Evolutionary conservation across 2,329 filamentous ascomycete genomes (phyloP), one percentile per base, ranked within the genome.

Genomic region (Trichoderma asperellum): DNA sequence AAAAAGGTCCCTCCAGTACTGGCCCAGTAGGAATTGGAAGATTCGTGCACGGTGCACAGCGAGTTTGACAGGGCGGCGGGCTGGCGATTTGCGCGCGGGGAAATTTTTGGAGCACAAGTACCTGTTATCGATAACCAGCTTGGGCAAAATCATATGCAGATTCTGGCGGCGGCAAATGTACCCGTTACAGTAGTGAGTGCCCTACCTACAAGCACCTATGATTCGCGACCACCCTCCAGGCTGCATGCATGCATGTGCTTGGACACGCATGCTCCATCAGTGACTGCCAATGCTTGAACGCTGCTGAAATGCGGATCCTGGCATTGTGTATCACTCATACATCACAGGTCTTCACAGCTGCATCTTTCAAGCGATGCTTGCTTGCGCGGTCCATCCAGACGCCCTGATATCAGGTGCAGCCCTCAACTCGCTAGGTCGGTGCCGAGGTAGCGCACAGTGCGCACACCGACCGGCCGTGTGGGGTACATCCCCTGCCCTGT

Each of bases 391-490:
- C 43, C 21, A 5, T 49, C 21, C 24, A 14, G 5, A 5, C 52
- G 24, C 27, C 21, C 52, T 55, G 52, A 27, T 24, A 55, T 16
- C 52, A 55, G 12, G 32, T 55, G 12, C 52, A 27, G 52, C 21
- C 5, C 14, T 27, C n/a, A 12, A 49, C 47, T 49, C 5, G 60
- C 27, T 27, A 62, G 58, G 43, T 62, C 34, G 35, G 34, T 40
- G 61, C 61, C 49, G 55, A 67, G 40, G 64, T 59, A 67, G 40
- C 64, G 55, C 64, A 67, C 64, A 67, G 64, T 67, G 64, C 55
- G 27, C 55, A 49, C 35, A 40, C 34, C 64, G 64, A 67, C 55
- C 24, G 11, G 14, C 64, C 64, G 55, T 67, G 64, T 52, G 55
- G 53, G 64, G 64, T 52, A 37, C 64, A n/a, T 35, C 37, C 53